Percentiles rank a stretch among this genome's conserved stretches.
Conservation (phyloP, 140 eudicot genomes). For the Eryngium alpinum region DNA sequence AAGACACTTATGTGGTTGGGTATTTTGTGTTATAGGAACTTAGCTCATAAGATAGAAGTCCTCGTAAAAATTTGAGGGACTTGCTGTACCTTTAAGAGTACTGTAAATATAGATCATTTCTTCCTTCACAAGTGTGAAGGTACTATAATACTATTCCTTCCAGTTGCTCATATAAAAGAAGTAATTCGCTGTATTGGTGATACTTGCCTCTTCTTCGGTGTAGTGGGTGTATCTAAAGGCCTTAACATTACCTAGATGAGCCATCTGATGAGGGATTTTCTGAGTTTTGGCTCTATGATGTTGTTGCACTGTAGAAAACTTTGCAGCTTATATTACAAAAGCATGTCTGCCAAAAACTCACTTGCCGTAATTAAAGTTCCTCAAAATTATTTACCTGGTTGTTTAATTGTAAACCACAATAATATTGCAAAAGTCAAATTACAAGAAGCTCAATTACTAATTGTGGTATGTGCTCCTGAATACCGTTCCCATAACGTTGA, state of each 20-base stretch:
- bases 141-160: neutral
- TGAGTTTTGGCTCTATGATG: neutral
- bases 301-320: no score
- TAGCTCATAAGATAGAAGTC: no score
- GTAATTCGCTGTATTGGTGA: neutral
- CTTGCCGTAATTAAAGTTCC: no score
- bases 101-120: neutral
- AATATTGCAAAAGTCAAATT: no score
- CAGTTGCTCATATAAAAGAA: neutral
- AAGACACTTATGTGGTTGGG: neutral
- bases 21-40: no score
- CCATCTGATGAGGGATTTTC: neutral
- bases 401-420: no score
- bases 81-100: neutral
- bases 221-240: neutral
- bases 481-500: no score
- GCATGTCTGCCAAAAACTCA: no score
- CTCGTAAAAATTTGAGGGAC: neutral
- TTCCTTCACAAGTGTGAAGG: neutral
- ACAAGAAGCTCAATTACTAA: no score
- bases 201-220: neutral
- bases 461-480: no score
- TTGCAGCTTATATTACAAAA: no score
- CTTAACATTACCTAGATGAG: neutral
- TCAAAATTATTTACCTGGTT: no score